Base-by-base conservation (phyloP, 768 basidiomycete species). In the Lactarius quietus region DNA sequence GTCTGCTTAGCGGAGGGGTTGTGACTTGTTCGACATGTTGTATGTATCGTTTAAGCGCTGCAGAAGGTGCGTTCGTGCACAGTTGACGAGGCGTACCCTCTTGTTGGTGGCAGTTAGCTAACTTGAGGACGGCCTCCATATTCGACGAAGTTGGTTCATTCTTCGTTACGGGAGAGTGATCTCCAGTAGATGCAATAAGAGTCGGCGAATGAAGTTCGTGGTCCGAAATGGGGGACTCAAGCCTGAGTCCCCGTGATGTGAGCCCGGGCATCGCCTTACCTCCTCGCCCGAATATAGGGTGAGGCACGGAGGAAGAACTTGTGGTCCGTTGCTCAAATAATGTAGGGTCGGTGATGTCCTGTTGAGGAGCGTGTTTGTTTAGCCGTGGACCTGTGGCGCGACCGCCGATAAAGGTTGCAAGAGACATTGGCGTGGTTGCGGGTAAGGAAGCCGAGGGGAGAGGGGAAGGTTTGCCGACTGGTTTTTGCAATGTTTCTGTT, bases 371-470 rank as follows among this genome's bases (percentile, higher is more conserved):
- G 70, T 86, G 90, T 63, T 80, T 84, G 68, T 83, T 92, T 51
- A 93, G 80, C 41, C 87, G 81, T 4, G 90, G 90, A 28, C 90
- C 92, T 51, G 84, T 82, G 17, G 87, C 90, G 31, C 80, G 83
- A 8, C 92, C 90, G 41, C 92, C 92, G 69, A 93, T 93, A 73
- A 93, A 91, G 2, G 87, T 83, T 0, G 92, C 91, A 31, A 93
- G 81, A 3, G 92, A 93, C 10, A 89, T 85, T 14, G 85, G 78
- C 48, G 82, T 78, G 3, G 80, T 66, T 59, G 58, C 35, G 20
- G 69, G 52, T 57, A 39, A 48, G 23, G 64, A 59, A 26, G 63
- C 23, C 17, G 56, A 61, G 26, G 33, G 20, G 43, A 26, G 59
- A 26, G 57, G 41, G 35, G 64, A 39, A 10, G 54, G 59, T 29